Base-by-base conservation (phyloP, 1,284 basidiomycete species). In the Neolentinus lepideus region DNA sequence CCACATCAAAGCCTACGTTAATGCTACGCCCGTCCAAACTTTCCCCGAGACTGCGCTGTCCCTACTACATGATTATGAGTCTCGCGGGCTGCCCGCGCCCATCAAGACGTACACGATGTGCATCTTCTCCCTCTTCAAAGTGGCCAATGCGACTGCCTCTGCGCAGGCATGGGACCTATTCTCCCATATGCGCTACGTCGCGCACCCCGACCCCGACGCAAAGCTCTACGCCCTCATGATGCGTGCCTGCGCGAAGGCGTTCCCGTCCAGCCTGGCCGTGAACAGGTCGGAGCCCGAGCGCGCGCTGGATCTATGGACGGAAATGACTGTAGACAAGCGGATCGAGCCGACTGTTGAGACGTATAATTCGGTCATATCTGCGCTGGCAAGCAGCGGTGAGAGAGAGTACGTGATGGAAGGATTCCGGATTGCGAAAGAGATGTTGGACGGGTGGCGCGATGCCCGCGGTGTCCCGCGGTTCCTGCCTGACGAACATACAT, bases 151-250 rank as follows among this genome's bases (percentile, higher is more conserved):
- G 24, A 55, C 79, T 16, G 79, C 78, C 1, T 78, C 79, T 43
- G 85, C 88, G 0, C 84, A 91, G 58, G 94, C 91, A 0, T 97
- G 92, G 92, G 92, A 98, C 64, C 78, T 98, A 24, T 98, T 94
- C 68, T 76, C 90, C 1, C 94, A 98, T 68, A 97, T 98, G 92
- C 91, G 97, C 54, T 91, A 98, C 54, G 88, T 90, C 4, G 92
- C 95, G 0, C 94, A 99, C 65, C 85, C 93, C 0, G 72, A 75
- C 1, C 94, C 96, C 0, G 85, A 90, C 58, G 75, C 77, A 2
- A 70, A 79, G 16, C 71, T 95, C 3, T 99, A 95, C 69, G 81
- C 86, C 0, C 68, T 84, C 25, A 97, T 99, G 92, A 94, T 99
- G 62, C 78, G 81, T 1, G 89, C 92, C 0, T 98, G 96, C 61